Percentiles rank a stretch among this genome's conserved stretches.
These are phyloP conservation scores for Diaporthe helianthi DNA, from an alignment of 2,329 filamentous ascomycete genomes.

Conservation along the genomic window DNA sequence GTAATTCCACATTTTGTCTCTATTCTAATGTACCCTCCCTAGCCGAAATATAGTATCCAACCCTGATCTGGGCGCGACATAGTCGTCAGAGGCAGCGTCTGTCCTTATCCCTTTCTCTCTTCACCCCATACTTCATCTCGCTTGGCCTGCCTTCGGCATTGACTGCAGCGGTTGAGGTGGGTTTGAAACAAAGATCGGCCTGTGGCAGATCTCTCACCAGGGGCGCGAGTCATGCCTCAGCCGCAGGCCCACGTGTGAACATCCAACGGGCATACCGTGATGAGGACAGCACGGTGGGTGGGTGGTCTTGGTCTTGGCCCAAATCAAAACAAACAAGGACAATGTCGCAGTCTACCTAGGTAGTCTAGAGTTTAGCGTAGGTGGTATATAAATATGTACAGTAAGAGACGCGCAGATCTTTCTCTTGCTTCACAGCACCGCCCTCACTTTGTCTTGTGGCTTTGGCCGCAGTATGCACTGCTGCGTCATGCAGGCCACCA, in stretches of 20 bases:
- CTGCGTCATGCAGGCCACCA: constrained; percentile 57
- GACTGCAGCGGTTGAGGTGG: constrained; percentile 10
- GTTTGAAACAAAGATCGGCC: constrained; percentile 23
- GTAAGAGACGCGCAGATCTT: background rate
- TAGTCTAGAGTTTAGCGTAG: background rate
- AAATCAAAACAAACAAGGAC: background rate
- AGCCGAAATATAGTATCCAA: constrained; percentile 18
- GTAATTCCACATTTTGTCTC: constrained; percentile 10
- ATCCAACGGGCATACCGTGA: constrained; percentile 12
- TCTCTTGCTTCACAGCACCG: background rate
- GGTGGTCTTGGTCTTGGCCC: background rate
- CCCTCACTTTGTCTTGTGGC: constrained; percentile 14
- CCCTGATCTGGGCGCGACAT: background rate
- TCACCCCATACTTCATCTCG: constrained; percentile 20
- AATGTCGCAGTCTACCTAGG: background rate
- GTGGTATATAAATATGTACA: constrained; percentile 20
- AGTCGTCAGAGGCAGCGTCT: constrained; percentile 1
- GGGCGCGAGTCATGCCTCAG: constrained; percentile 12
- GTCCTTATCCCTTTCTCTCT: constrained; percentile 21
- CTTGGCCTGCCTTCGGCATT: constrained; percentile 11
- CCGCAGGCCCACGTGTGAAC: constrained; percentile 12
- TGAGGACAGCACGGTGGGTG: constrained; percentile 2
- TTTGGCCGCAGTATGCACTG: constrained; percentile 48
- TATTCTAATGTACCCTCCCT: background rate
- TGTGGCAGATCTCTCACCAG: constrained; percentile 13